These are phyloP conservation scores for Penicillium sp. DNA, from an alignment of 2,329 filamentous ascomycete species.

Conservation along the genomic window DNA sequence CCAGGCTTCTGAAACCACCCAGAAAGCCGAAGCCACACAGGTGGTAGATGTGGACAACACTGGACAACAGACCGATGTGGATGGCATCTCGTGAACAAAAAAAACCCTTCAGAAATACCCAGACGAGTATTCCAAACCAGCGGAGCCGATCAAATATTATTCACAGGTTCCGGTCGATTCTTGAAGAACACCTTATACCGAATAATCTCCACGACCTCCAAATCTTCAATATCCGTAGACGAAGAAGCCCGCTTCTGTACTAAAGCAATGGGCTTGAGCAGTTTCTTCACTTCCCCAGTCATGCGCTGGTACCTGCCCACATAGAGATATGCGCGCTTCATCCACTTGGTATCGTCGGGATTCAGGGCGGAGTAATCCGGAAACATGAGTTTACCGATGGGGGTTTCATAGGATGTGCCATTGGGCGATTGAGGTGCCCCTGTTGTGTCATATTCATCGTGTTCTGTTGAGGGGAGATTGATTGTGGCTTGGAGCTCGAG, in stretches of 20 bases:
- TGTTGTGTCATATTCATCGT: constrained; percentile 31
- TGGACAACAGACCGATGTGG: neutral
- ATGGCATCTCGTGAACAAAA: neutral
- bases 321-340: constrained; percentile 86
- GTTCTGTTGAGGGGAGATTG: constrained; percentile 63
- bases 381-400: constrained; percentile 74
- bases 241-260: constrained; percentile 58
- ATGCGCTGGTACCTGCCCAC: constrained; percentile 86
- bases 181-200: constrained; percentile 86
- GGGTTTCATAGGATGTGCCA: constrained; percentile 42
- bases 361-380: constrained; percentile 67
- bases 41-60: neutral
- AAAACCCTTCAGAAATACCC: neutral
- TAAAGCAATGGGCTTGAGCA: constrained; percentile 77
- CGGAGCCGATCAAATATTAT: constrained; percentile 34
- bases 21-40: neutral
- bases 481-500: constrained; percentile 91
- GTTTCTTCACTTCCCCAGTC: constrained; percentile 85
- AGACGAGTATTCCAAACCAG: neutral
- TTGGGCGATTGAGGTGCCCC: constrained; percentile 15
- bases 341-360: constrained; percentile 68
- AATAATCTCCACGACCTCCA: constrained; percentile 86
- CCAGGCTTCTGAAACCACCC: neutral
- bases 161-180: constrained; percentile 80
- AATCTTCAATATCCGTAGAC: constrained; percentile 36